Evolutionary conservation across 495 filamentous ascomycete genomes (phyloP), one percentile per base, ranked within the genome.

Genomic region (Penicillium turbatum): DNA sequence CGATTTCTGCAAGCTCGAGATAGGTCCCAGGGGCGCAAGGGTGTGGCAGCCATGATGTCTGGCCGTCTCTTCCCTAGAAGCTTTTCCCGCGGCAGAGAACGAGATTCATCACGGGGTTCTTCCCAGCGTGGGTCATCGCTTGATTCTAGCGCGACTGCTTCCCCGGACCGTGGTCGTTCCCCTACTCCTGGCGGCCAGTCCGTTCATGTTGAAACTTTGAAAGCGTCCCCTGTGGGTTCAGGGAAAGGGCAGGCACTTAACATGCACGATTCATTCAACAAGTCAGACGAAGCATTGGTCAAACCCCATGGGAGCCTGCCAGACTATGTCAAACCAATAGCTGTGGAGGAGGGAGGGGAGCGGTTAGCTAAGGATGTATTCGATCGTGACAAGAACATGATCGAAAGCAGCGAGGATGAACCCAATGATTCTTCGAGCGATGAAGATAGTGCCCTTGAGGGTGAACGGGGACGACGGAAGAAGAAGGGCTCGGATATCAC

Each of bases 331-430:
- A 76, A 61, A 54, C 66, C 61, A 1, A 52, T 48, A 35, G 55
- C 53, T 5, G 69, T 55, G 45, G 70, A 62, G 57, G 70, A 63
- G 48, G 64, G 59, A 61, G 80, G 76, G 31, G 81, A 81, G 47
- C 80, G 89, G 40, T 66, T 95, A 52, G 78, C 83, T 49, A 92
- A 90, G 64, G 89, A 92, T 61, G 82, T 88, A 46, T 72, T 82
- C 43, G 86, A 88, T 54, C 82, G 81, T 15, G 86, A 63, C 55
- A 72, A 64, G 67, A 69, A 66, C 59, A 62, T 65, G 9, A 71
- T 75, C 8, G 76, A 82, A 57, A 79, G 72, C 35, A 82, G 77
- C 29, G 79, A 80, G 5, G 79, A 80, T 10, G 77, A 80, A 17
- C 70, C 60, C 17, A 68, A 70, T 7, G 62, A 68, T 4, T 73